phyloP scores from a whole-genome alignment of 2,329 filamentous ascomycete species.

The Stylonectria norvegica region DNA sequence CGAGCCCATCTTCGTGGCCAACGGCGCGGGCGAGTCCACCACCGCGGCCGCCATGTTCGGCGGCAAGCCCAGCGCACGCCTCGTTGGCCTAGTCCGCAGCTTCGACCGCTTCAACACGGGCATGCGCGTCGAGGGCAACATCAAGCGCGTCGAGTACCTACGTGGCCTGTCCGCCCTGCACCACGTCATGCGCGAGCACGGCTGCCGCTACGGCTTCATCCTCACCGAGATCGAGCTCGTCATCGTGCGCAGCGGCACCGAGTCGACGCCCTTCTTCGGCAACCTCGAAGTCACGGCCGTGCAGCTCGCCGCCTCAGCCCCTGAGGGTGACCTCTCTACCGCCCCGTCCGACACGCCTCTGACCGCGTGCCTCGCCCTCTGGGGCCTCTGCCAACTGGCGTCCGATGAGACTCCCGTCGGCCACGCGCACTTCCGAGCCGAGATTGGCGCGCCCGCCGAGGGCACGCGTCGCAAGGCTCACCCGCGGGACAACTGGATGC shows the following conservation, averaged over 20 bases:
- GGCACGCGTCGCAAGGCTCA: slow-evolving; percentile 67
- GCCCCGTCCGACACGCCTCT: slow-evolving; percentile 45
- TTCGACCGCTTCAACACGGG: slow-evolving; percentile 95
- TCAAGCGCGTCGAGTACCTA: slow-evolving; percentile 85
- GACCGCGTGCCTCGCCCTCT: slow-evolving; percentile 71
- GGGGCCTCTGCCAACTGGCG: slow-evolving; percentile 72
- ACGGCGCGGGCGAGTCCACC: slow-evolving; percentile 53
- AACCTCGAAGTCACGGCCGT: slow-evolving; percentile 71
- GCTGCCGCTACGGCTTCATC: slow-evolving; percentile 92
- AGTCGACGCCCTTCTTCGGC: slow-evolving; percentile 77
- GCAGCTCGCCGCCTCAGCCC: slow-evolving; percentile 47
- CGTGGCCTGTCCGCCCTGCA: slow-evolving; percentile 83
- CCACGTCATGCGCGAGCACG: slow-evolving; percentile 88
- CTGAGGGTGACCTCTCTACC: slow-evolving; percentile 25
- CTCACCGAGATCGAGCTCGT: slow-evolving; percentile 94
- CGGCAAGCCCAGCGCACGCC: slow-evolving; percentile 51
- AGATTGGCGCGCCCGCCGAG: slow-evolving; percentile 73
- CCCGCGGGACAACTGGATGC: slow-evolving; percentile 72
- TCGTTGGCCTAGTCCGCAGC: slow-evolving; percentile 83
- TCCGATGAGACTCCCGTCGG: slow-evolving; percentile 52
- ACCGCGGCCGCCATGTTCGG: slow-evolving; percentile 53
- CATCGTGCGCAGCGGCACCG: slow-evolving; percentile 76
- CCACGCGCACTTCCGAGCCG: slow-evolving; percentile 62
- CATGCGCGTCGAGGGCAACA: slow-evolving; percentile 81
- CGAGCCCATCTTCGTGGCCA: slow-evolving; percentile 64